Evolutionary conservation across 2,329 filamentous ascomycete genomes (phyloP).

Genomic region (Aspergillaceae sp.): DNA sequence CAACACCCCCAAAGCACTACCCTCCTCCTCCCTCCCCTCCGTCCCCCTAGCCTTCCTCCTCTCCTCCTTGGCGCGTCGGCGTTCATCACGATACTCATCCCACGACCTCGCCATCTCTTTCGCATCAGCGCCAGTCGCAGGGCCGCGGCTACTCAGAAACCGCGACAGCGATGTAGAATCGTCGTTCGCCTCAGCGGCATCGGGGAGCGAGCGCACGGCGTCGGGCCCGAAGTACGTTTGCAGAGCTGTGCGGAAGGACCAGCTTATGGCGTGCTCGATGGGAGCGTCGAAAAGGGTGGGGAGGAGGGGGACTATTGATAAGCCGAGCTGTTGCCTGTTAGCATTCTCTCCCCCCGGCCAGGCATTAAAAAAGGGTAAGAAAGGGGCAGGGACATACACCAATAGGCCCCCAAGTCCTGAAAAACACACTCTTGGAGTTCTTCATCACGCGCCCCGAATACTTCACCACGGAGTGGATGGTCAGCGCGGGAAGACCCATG

Average conservation of each 20-base stretch:
- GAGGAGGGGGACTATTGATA: conserved; percentile 70
- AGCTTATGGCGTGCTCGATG: conserved; percentile 86
- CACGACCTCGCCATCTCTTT: conserved; percentile 16
- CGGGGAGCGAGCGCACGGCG: conserved; percentile 38
- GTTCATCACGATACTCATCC: conserved; percentile 27
- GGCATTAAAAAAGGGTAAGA: no score
- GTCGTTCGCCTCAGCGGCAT: conserved; percentile 1
- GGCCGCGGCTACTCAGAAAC: conserved; percentile 8
- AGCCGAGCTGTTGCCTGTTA: conserved; percentile 44
- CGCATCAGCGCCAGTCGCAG: conserved; percentile 7
- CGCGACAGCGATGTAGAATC: conserved; percentile 15
- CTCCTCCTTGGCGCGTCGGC: conserved; percentile 19
- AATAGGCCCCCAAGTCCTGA: conserved; percentile 85
- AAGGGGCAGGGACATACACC: conserved; percentile 53
- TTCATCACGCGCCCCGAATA: conserved; percentile 86
- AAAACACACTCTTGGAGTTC: conserved; percentile 61
- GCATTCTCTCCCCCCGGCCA: background rate
- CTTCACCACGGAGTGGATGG: conserved; percentile 83
- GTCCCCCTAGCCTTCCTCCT: conserved; percentile 9
- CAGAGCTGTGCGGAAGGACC: conserved; percentile 77
- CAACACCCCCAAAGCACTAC: no score
- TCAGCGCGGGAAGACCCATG: conserved; percentile 91
- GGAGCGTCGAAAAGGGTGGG: conserved; percentile 84
- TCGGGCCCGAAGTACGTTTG: conserved; percentile 58
- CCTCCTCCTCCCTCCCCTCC: conserved; percentile 8